Conservation (phyloP, 176 grass and related monocot species). For the bread wheat (Triticum aestivum) region DNA sequence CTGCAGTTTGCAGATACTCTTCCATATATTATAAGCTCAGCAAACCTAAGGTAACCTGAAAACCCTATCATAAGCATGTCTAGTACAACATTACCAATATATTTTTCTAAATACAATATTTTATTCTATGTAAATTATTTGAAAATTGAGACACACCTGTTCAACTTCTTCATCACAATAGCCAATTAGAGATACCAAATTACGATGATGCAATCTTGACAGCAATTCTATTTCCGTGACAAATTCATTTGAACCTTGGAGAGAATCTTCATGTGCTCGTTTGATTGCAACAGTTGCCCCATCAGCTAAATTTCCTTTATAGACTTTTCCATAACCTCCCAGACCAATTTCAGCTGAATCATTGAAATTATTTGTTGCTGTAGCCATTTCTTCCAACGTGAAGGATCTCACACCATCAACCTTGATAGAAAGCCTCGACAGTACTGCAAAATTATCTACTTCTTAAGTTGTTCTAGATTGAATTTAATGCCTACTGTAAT, state of each 20-base stretch:
- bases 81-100: not conserved
- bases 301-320: constrained; percentile 72
- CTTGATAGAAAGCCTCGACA: constrained; percentile 69
- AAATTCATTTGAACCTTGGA: constrained; percentile 94
- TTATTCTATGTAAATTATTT: not conserved
- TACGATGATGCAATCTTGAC: constrained; percentile 94
- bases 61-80: not conserved
- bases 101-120: not conserved
- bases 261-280: constrained; percentile 77
- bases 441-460: constrained; percentile 43
- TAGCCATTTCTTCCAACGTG: constrained; percentile 79
- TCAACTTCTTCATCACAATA: constrained; percentile 91
- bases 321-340: constrained; percentile 96
- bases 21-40: not conserved
- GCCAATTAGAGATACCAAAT: constrained; percentile 87
- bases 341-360: constrained; percentile 75
- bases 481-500: not conserved
- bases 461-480: constrained; percentile 26
- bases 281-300: constrained; percentile 87
- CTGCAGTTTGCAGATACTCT: constrained; percentile 3
- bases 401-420: constrained; percentile 79
- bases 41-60: constrained; percentile 1
- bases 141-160: constrained; percentile 53
- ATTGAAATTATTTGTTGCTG: constrained; percentile 64
- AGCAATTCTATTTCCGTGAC: constrained; percentile 88